These are phyloP conservation scores for Kappamyces sp. DNA, from an alignment of 192 early-diverging fungal genomes.

Conservation along the genomic window DNA sequence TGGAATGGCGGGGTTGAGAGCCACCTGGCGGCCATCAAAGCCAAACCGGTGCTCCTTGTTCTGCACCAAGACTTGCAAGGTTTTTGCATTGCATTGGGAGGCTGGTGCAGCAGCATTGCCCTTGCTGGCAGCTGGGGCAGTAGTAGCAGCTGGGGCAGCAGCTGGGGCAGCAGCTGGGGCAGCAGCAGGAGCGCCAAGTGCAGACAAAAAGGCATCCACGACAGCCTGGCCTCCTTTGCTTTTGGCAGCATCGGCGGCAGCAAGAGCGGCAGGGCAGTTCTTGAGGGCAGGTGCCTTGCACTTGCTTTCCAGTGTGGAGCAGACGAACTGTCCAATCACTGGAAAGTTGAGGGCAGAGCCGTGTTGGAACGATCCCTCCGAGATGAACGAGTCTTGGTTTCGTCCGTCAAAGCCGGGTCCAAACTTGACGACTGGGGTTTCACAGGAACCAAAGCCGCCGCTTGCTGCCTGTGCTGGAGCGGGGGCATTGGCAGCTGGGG, in stretches of 20 bases:
- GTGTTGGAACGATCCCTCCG: conserved; percentile 9
- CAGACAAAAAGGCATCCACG: conserved; percentile 9
- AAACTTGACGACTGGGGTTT: background rate
- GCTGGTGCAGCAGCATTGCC: background rate
- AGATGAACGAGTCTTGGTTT: conserved; percentile 3
- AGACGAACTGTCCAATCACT: conserved; percentile 31
- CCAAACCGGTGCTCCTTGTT: conserved; percentile 27
- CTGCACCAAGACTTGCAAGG: conserved; percentile 14
- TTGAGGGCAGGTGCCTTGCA: conserved; percentile 19
- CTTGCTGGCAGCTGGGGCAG: background rate
- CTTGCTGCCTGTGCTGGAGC: too few relatives aligned
- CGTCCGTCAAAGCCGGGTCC: conserved; percentile 1
- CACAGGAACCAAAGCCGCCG: conserved; percentile 1
- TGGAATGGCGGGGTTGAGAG: conserved; percentile 26
- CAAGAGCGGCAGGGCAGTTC: background rate
- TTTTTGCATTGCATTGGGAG: background rate
- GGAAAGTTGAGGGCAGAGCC: conserved; percentile 29
- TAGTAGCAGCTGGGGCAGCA: too few relatives aligned
- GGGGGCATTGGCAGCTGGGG: background rate
- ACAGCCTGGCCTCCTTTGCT: conserved; percentile 12
- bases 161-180: too few relatives aligned
- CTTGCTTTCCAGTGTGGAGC: conserved; percentile 18
- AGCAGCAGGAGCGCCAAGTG: background rate
- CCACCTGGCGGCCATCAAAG: conserved; percentile 23
- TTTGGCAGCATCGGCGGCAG: conserved; percentile 17